Evolutionary conservation across 805 yeast genomes (phyloP).

Genomic region (Candida gorgasii): DNA sequence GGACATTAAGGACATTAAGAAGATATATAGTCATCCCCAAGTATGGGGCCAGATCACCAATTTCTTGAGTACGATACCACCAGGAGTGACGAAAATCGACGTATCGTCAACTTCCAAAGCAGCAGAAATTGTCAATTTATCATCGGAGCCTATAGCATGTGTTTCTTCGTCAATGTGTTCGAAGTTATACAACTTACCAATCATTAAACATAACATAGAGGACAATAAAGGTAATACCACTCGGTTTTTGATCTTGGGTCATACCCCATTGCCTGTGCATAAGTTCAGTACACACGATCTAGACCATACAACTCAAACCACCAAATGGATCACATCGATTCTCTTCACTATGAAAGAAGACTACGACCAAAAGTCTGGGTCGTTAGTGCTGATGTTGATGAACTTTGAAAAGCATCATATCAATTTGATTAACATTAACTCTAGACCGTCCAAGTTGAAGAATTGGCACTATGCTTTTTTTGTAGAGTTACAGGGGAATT

Average conservation of each 20-base stretch:
- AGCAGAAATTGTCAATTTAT: constrained; percentile 58
- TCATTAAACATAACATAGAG: constrained; percentile 59
- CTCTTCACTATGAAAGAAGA: constrained; percentile 65
- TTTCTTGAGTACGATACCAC: constrained; percentile 46
- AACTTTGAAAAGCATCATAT: constrained; percentile 56
- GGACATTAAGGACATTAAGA: constrained; percentile 47
- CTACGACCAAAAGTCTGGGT: constrained; percentile 64
- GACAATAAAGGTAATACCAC: constrained; percentile 80
- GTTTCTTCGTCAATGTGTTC: constrained; percentile 75
- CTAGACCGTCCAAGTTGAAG: constrained; percentile 68
- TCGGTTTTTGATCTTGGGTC: constrained; percentile 70
- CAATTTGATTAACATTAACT: constrained; percentile 69
- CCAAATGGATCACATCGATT: constrained; percentile 47
- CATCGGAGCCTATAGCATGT: constrained; percentile 54
- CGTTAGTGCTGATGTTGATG: constrained; percentile 64
- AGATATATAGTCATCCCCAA: constrained; percentile 90
- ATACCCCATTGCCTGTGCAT: constrained; percentile 2
- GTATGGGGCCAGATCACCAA: constrained; percentile 91
- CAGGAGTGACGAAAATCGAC: constrained; percentile 49
- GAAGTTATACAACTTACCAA: constrained; percentile 54
- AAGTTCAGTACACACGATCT: constrained; percentile 9
- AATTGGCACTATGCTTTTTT: constrained; percentile 86
- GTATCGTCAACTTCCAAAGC: constrained; percentile 83
- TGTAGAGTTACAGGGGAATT: constrained; percentile 61
- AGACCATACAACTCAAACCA: not conserved